Evolutionary conservation across 495 filamentous ascomycete species (phyloP), one percentile per base, ranked within the genome.

Genomic region (Aspergillus carlsbadensis): DNA sequence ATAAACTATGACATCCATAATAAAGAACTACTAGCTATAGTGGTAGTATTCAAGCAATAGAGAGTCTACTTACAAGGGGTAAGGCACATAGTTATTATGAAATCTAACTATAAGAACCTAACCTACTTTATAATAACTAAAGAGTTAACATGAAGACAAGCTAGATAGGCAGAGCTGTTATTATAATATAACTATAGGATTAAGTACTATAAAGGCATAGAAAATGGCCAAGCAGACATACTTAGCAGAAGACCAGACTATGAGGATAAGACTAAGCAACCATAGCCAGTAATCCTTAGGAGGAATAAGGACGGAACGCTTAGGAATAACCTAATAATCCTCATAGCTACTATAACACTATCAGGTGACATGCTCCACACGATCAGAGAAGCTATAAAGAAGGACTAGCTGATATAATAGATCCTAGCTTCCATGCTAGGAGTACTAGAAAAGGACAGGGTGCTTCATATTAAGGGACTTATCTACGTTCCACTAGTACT

Each of bases 11-110:
- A 55, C 18, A 46, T 39, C 5, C 31, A 55, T 26, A 13, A 55
- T 15, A 35, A 39, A 39, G 52, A 55, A 39, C 14, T 47, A n/a
- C 52, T 55, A 18, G 52, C 31, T 13, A 55, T 55, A 17, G 26
- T 55, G 6, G 29, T 18, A 37, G 42, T 17, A n/a, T 55, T 55
- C 20, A 55, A 55, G 52, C 17, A 43, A 0, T 55, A 13, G 42
- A 55, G 42, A 55, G 36, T 44, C 18, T 55, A 55, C 11, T 31
- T 55, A 2, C 18, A 43, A 17, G 40, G 40, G 10, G 8, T 20
- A 22, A 22, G 6, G 18, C 6, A 22, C 10, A 10, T 13, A 8
- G 18, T 43, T 1, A 21, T 43, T 22, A 10, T 43, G 7, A 17
- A 43, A 8, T 21, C 18, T 13, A 18, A 43, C 10, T 14, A 43